Conservation (phyloP, 2,329 filamentous ascomycete species). For the Fusarium nematophilum region DNA sequence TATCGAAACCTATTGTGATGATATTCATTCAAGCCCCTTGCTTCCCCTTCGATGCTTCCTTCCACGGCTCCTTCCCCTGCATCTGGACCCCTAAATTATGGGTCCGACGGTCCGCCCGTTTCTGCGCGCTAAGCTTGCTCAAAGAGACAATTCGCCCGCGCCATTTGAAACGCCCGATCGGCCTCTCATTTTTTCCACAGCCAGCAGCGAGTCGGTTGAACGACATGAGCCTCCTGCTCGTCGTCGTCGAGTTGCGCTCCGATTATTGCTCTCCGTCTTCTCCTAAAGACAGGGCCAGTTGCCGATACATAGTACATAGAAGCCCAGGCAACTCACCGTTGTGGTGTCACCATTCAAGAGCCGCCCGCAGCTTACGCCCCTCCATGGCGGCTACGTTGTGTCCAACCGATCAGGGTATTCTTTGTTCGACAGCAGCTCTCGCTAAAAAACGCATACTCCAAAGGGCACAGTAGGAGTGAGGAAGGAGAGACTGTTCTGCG, state of each 20-base stretch:
- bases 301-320: too few species aligned
- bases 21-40: slow-evolving; percentile 8
- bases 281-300: too few species aligned
- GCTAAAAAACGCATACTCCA: too few species aligned
- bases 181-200: background rate
- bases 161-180: slow-evolving; percentile 31
- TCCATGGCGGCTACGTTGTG: slow-evolving; percentile 17
- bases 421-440: background rate
- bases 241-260: too few species aligned
- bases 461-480: too few species aligned
- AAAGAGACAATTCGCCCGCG: slow-evolving; percentile 28
- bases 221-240: background rate
- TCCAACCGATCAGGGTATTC: background rate
- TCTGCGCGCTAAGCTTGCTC: slow-evolving; percentile 36
- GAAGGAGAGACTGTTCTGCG: too few species aligned
- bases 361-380: slow-evolving; percentile 4
- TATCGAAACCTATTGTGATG: slow-evolving; percentile 8
- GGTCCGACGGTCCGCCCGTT: slow-evolving; percentile 27
- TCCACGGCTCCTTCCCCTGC: slow-evolving; percentile 10
- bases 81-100: slow-evolving; percentile 35
- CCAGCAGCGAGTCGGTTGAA: too few species aligned
- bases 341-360: slow-evolving; percentile 17
- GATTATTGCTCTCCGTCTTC: too few species aligned
- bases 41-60: slow-evolving; percentile 5
- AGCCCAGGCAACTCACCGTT: slow-evolving; percentile 10